phyloP scores from a whole-genome alignment of 208 protist species.

The Trypanosoma cruzi region DNA sequence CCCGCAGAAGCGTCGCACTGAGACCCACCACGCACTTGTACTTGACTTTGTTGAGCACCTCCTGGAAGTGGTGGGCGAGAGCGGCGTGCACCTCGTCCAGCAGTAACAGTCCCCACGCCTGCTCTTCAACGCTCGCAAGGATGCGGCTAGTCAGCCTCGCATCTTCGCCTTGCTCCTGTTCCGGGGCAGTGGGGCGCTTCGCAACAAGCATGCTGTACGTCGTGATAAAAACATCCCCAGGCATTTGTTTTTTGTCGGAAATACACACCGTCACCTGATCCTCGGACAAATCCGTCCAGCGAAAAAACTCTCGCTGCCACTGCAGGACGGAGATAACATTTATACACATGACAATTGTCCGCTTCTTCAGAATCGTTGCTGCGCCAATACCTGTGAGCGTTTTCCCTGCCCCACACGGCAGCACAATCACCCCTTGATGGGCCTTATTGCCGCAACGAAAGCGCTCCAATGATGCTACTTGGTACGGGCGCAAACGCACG shows the following conservation, averaged over 20 bases:
- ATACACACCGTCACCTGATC: conserved; percentile 84
- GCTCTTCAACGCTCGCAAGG: conserved; percentile 47
- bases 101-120: conserved; percentile 98
- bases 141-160: conserved; percentile 43
- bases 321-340: conserved; percentile 97
- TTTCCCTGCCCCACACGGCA: conserved; percentile 99
- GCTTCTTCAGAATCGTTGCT: conserved; percentile 93
- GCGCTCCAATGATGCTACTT: conserved; percentile 83
- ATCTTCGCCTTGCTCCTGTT: conserved; percentile 65
- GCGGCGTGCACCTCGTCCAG: conserved; percentile 99
- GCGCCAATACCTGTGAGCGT: conserved; percentile 99
- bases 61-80: conserved; percentile 96
- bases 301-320: conserved; percentile 95
- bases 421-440: conserved; percentile 97
- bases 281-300: conserved; percentile 88
- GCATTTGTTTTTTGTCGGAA: conserved; percentile 72
- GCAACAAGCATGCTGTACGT: conserved; percentile 99
- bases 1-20: conserved; percentile 95
- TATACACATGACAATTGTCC: conserved; percentile 95
- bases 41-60: conserved; percentile 91
- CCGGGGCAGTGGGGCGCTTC: conserved; percentile 58
- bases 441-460: conserved; percentile 84
- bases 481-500: conserved; percentile 83
- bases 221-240: conserved; percentile 96
- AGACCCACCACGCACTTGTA: conserved; percentile 99